A percentile compares a stretch with the other conserved stretches of the same genome.
Evolutionary conservation across 768 basidiomycete species (phyloP).

Genomic region (Strobilomyces echinocephalus): DNA sequence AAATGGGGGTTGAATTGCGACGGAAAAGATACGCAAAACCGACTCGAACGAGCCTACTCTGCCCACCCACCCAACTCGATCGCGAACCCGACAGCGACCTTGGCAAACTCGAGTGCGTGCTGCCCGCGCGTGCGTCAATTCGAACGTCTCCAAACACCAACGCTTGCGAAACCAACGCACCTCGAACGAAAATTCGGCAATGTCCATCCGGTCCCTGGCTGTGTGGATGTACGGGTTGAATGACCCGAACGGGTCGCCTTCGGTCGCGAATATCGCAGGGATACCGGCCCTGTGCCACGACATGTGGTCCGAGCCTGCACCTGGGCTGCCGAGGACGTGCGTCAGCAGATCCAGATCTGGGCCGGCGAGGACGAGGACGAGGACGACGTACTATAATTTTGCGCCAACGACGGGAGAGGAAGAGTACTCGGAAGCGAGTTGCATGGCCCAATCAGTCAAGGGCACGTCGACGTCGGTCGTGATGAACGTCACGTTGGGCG

Average conservation of each 20-base stretch:
- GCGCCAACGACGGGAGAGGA: neutral
- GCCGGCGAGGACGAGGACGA: neutral
- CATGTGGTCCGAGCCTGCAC: neutral
- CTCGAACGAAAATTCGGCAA: constrained; percentile 42
- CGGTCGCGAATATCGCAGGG: constrained; percentile 8
- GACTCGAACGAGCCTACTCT: neutral
- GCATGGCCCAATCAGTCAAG: neutral
- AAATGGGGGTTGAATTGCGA: no score
- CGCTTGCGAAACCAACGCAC: constrained; percentile 1
- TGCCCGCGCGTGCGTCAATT: neutral
- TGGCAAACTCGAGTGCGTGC: constrained; percentile 57
- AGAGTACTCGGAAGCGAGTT: neutral
- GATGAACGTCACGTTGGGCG: neutral
- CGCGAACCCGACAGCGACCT: constrained; percentile 53
- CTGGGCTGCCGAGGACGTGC: neutral
- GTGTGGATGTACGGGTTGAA: constrained; percentile 42
- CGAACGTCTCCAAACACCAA: no score
- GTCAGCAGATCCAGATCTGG: neutral
- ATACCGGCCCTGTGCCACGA: neutral
- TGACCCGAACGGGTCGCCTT: constrained; percentile 38
- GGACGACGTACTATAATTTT: neutral
- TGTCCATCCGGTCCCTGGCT: constrained; percentile 19
- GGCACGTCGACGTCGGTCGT: neutral
- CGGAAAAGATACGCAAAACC: no score
- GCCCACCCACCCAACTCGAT: constrained; percentile 41